A percentile compares a stretch with the other conserved stretches of the same genome.
Evolutionary conservation across 331 rosid genomes (phyloP).

Genomic region (Arachis monticola): DNA sequence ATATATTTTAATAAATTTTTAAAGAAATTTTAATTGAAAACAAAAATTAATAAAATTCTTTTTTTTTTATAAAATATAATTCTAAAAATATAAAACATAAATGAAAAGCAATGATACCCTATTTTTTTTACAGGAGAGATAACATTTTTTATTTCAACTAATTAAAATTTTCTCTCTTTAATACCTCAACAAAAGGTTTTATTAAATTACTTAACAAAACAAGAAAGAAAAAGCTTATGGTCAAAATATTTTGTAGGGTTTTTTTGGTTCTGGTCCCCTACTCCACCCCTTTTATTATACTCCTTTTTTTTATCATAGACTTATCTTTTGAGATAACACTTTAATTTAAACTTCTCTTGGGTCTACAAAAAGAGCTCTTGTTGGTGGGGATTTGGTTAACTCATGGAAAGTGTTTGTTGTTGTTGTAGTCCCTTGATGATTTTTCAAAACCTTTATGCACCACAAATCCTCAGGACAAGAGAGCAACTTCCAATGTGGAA

Average conservation of each 20-base stretch:
- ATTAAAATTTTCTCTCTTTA: no score
- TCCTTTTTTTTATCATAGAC: neutral
- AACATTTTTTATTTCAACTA: no score
- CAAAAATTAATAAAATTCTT: no score
- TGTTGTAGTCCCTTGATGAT: conserved; percentile 41
- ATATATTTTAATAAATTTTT: no score
- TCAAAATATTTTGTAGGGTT: conserved; percentile 23
- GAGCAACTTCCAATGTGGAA: conserved; percentile 86
- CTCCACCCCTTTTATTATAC: neutral
- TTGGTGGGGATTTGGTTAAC: conserved; percentile 66
- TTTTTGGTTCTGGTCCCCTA: neutral
- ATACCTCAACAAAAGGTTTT: no score
- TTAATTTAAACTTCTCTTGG: conserved; percentile 95
- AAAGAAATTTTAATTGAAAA: no score
- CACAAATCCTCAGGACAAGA: conserved; percentile 88
- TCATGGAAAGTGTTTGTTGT: conserved; percentile 43
- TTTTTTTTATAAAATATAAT: no score
- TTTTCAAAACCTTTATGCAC: conserved; percentile 87
- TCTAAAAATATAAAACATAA: no score
- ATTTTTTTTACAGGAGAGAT: no score
- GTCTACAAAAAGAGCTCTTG: conserved; percentile 88
- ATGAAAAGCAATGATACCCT: no score
- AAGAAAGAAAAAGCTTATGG: conserved; percentile 10
- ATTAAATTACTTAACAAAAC: neutral
- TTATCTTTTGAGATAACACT: conserved; percentile 25